Percentiles rank a stretch among this genome's conserved stretches.
Evolutionary conservation across 768 basidiomycete genomes (phyloP).

Genomic region (Hypsizygus marmoreus): DNA sequence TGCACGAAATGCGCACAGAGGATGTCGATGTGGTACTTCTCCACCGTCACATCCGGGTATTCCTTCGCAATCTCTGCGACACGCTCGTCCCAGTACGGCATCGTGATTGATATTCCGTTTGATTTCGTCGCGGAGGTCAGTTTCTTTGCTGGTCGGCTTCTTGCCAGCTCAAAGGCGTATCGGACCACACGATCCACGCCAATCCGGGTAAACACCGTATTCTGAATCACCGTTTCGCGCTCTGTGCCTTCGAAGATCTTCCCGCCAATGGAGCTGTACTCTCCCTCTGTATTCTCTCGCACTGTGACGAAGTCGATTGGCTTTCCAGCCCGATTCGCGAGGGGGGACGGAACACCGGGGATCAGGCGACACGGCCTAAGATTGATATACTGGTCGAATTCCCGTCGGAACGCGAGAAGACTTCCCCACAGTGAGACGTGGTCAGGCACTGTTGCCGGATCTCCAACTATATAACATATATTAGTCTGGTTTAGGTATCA

Average conservation of each 20-base stretch:
- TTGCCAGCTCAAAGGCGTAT: slow-evolving; percentile 56
- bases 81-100: slow-evolving; percentile 51
- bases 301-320: slow-evolving; percentile 56
- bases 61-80: slow-evolving; percentile 51
- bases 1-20: slow-evolving; percentile 47
- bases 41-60: slow-evolving; percentile 51
- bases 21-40: slow-evolving; percentile 54
- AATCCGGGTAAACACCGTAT: slow-evolving; percentile 49
- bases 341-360: slow-evolving; percentile 46
- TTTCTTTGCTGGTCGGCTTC: slow-evolving; percentile 47
- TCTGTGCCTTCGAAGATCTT: slow-evolving; percentile 42
- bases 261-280: slow-evolving; percentile 53
- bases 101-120: slow-evolving; percentile 49
- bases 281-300: slow-evolving; percentile 59
- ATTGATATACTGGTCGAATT: slow-evolving; percentile 53
- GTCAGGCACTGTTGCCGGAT: slow-evolving; percentile 52
- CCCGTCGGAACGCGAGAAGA: slow-evolving; percentile 50
- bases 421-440: slow-evolving; percentile 60
- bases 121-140: slow-evolving; percentile 57
- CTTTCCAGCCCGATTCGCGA: slow-evolving; percentile 41
- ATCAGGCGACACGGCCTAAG: slow-evolving; percentile 51
- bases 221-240: slow-evolving; percentile 43
- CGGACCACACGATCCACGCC: slow-evolving; percentile 52
- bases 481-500: too few relatives aligned
- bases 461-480: slow-evolving; percentile 38